phyloP scores from a whole-genome alignment of 2,329 filamentous ascomycete genomes.

The Aspergillus carbonarius region DNA sequence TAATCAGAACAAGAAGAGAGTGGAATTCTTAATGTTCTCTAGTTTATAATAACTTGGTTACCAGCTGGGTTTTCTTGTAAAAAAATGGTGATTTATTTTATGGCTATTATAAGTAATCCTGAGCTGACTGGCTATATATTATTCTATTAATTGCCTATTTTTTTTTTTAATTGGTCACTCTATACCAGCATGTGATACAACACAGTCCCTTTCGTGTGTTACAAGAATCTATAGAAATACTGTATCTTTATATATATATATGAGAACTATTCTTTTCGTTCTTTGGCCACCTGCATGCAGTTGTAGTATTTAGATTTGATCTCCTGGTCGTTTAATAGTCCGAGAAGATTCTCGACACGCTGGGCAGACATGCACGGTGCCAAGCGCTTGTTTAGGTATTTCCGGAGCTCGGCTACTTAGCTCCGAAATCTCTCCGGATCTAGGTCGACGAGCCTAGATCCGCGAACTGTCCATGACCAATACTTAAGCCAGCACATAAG shows the following conservation, averaged over 20 bases:
- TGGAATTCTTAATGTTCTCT: neutral
- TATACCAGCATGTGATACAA: too few relatives aligned
- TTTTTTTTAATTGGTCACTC: neutral
- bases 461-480: too few relatives aligned
- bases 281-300: neutral
- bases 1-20: neutral
- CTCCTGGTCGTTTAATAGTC: too few relatives aligned
- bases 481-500: too few relatives aligned
- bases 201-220: too few relatives aligned
- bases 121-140: neutral
- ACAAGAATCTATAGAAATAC: too few relatives aligned
- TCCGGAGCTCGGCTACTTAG: too few relatives aligned
- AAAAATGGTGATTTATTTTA: neutral
- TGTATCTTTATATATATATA: neutral
- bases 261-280: neutral
- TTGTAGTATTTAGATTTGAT: neutral
- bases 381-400: too few relatives aligned
- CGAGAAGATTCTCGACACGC: too few relatives aligned
- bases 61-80: neutral
- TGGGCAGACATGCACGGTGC: too few relatives aligned
- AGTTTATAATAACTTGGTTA: neutral
- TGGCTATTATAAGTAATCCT: neutral
- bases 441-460: too few relatives aligned
- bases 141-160: neutral
- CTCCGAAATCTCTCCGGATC: too few relatives aligned